phyloP scores from a whole-genome alignment of 1,284 basidiomycete genomes.

The Cryptococcus hybrid region DNA sequence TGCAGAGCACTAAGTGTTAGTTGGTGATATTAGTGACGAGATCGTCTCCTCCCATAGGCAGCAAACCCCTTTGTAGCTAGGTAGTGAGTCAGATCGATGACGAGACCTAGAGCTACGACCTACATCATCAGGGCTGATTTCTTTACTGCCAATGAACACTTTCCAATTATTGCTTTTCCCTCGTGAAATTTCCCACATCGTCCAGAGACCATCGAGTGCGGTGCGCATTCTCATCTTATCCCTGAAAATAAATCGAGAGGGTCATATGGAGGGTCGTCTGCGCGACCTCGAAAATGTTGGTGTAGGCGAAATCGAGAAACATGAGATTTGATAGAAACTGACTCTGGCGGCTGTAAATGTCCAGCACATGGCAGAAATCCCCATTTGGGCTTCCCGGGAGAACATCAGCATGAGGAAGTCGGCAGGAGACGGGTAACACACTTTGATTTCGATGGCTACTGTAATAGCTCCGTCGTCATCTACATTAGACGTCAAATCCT shows the following conservation, averaged over 20 bases:
- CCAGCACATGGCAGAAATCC: constrained; percentile 70
- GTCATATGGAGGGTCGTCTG: constrained; percentile 59
- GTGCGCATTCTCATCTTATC: constrained; percentile 72
- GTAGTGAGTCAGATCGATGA: constrained; percentile 9
- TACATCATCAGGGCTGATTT: constrained; percentile 63
- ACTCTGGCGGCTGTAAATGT: constrained; percentile 60
- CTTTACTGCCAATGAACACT: constrained; percentile 66
- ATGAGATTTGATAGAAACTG: constrained; percentile 60
- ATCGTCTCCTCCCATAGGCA: background rate
- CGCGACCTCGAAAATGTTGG: constrained; percentile 54
- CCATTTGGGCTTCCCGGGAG: constrained; percentile 79
- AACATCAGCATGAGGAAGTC: too few relatives aligned
- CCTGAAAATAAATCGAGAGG: constrained; percentile 82
- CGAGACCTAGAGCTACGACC: constrained; percentile 22
- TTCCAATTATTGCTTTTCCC: constrained; percentile 75
- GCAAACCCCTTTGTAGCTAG: constrained; percentile 15
- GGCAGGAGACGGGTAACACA: constrained; percentile 37
- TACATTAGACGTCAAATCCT: constrained; percentile 62
- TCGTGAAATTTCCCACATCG: constrained; percentile 62
- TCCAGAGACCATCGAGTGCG: constrained; percentile 72
- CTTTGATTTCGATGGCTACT: constrained; percentile 80
- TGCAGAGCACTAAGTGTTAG: constrained; percentile 58
- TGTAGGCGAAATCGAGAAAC: constrained; percentile 90
- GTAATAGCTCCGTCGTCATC: constrained; percentile 27
- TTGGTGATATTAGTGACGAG: constrained; percentile 13